phyloP scores from a whole-genome alignment of 1,284 basidiomycete genomes.

The Omphalotus olearius region DNA sequence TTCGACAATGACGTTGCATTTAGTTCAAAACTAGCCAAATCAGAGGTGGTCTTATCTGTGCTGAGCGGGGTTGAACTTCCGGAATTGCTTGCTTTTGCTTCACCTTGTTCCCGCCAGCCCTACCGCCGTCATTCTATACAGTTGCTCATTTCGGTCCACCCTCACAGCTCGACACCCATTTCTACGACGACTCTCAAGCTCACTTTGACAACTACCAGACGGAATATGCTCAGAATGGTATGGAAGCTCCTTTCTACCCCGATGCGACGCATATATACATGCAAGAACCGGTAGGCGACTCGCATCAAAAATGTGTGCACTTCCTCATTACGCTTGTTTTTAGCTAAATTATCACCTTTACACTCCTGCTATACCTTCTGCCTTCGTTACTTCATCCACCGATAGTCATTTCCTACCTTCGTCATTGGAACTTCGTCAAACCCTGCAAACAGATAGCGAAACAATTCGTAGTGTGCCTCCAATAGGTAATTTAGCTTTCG shows the following conservation, averaged over 20 bases:
- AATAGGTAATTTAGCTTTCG: slow-evolving; percentile 18
- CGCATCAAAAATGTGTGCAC: background rate
- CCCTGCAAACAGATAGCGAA: slow-evolving; percentile 80
- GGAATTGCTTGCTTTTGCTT: background rate
- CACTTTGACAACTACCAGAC: slow-evolving; percentile 30
- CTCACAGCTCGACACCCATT: slow-evolving; percentile 11
- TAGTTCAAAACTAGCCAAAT: background rate
- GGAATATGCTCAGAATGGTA: slow-evolving; percentile 23
- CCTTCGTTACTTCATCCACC: slow-evolving; percentile 60
- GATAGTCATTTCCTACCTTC: slow-evolving; percentile 39
- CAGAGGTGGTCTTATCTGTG: too few relatives aligned
- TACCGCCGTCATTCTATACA: slow-evolving; percentile 16
- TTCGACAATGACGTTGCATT: background rate
- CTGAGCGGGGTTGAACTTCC: too few relatives aligned
- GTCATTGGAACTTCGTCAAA: slow-evolving; percentile 73
- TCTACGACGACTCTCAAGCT: slow-evolving; percentile 31
- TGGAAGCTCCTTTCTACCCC: slow-evolving; percentile 49
- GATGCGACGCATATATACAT: slow-evolving; percentile 48
- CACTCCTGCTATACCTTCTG: slow-evolving; percentile 54
- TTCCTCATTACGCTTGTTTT: slow-evolving; percentile 1
- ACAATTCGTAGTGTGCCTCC: slow-evolving; percentile 41
- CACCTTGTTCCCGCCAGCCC: slow-evolving; percentile 15
- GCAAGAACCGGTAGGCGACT: slow-evolving; percentile 60
- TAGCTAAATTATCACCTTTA: slow-evolving; percentile 94
- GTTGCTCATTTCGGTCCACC: slow-evolving; percentile 2